Evolutionary conservation across 331 rosid species (phyloP), one percentile per base, ranked within the genome.

Genomic region (Malus hybrid): DNA sequence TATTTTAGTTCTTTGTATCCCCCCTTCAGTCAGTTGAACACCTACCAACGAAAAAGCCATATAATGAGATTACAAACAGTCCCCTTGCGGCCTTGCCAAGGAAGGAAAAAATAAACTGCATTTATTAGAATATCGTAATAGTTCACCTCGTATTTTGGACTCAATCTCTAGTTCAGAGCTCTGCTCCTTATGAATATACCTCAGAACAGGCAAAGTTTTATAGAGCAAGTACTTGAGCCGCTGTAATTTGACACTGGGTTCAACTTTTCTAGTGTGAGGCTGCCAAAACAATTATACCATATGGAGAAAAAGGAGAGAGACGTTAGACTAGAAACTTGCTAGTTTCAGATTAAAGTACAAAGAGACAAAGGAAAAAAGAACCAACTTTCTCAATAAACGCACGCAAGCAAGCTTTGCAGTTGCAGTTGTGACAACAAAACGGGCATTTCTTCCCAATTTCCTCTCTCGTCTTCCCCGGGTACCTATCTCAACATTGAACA

Each of bases 371-470:
- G 57, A 64, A 74, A 36, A 33, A 2, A 39, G 19, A 62, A 76
- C 16, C 61, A 69, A 85, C 85, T 85, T 54, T 75, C 61, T 36
- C 72, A 66, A 52, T 75, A 80, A 83, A 75, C 73, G 82, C 87
- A 48, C 91, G 85, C 73, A 90, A 72, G 80, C 96, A 88, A 73
- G 88, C 88, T 82, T 87, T 88, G 84, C 96, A 90, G 78, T 90
- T 90, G 82, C 96, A 90, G 80, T 83, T 86, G 24, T 85, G 81
- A 15, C 80, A 69, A 64, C 96, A 90, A 82, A 76, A 88, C 22
- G 93, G 91, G 77, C 96, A 90, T 9, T 22, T 60, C 57, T 69
- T 81, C 86, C 57, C 76, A 71, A 88, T 67, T 61, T 87, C 90
- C 80, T 85, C 84, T 18, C 78, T 74, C 18, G 85, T 71, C 78